These are phyloP conservation scores for Yamadazyma oceani DNA, from an alignment of 1,139 yeast genomes.

Conservation along the genomic window DNA sequence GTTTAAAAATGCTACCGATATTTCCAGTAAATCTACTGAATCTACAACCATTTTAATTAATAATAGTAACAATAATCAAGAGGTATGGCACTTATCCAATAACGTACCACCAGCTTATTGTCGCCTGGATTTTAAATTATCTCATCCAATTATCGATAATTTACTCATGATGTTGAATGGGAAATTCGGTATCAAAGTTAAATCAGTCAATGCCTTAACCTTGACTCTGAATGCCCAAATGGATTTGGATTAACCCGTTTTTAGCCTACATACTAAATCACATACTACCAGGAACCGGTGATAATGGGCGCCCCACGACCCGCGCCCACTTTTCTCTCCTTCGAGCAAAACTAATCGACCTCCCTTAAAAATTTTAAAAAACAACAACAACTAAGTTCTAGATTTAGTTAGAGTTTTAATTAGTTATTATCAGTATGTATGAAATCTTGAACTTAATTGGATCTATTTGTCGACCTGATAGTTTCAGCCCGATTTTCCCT, in stretches of 20 bases:
- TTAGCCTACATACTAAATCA: too few species aligned
- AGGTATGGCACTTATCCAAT: conserved; percentile 69
- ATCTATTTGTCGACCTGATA: neutral
- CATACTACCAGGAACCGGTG: too few species aligned
- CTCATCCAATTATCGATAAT: conserved; percentile 45
- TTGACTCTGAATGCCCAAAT: conserved; percentile 17
- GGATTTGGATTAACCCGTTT: conserved; percentile 19
- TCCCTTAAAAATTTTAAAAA: conserved; percentile 1
- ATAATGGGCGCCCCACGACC: too few species aligned
- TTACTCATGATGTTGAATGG: conserved; percentile 61
- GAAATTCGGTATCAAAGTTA: conserved; percentile 65
- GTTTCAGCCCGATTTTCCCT: too few species aligned
- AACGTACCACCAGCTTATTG: conserved; percentile 79
- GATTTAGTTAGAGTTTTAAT: neutral
- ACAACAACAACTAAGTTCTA: conserved; percentile 2
- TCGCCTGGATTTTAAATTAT: conserved; percentile 66
- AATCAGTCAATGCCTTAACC: conserved; percentile 53
- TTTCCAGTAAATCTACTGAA: conserved; percentile 68
- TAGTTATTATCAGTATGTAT: neutral
- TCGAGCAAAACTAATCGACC: conserved; percentile 1
- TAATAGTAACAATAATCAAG: conserved; percentile 26
- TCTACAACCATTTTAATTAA: conserved; percentile 59
- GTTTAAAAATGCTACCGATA: conserved; percentile 50
- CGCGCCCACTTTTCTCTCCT: neutral
- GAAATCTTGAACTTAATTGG: neutral